Conservation (phyloP, 129 eudicot species). For the Smallanthus sonchifolius region DNA sequence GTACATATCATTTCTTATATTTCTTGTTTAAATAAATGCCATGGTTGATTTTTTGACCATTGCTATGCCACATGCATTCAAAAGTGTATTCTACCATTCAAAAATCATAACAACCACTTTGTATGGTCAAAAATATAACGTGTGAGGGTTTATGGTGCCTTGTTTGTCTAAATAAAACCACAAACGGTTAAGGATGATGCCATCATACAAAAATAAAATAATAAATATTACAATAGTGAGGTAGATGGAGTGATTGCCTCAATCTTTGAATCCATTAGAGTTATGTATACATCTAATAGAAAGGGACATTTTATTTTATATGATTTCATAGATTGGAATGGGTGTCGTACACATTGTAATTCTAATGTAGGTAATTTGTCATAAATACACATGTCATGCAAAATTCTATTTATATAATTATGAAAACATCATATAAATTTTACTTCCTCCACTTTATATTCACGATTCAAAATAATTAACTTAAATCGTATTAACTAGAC, state of each 20-base stretch:
- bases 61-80: slow-evolving; percentile 17
- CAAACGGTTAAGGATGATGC: too few relatives aligned
- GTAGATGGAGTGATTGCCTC: slow-evolving; percentile 22
- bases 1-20: slow-evolving; percentile 17
- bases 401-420: too few relatives aligned
- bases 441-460: too few relatives aligned
- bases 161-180: slow-evolving; percentile 10
- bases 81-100: slow-evolving; percentile 8
- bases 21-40: slow-evolving; percentile 7
- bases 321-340: slow-evolving; percentile 14
- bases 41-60: slow-evolving; percentile 27
- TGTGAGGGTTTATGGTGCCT: slow-evolving; percentile 22
- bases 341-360: slow-evolving; percentile 34
- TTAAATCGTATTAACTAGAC: too few relatives aligned
- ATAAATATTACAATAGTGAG: slow-evolving; percentile 18
- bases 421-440: too few relatives aligned
- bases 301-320: slow-evolving; percentile 13
- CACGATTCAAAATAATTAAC: too few relatives aligned
- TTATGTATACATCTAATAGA: slow-evolving; percentile 22
- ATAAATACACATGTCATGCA: slow-evolving; percentile 10
- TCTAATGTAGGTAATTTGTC: slow-evolving; percentile 24
- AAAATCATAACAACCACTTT: slow-evolving; percentile 12
- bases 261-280: slow-evolving; percentile 26
- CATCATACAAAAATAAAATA: slow-evolving; percentile 16
- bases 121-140: slow-evolving; percentile 10